Conservation (phyloP, 2,329 filamentous ascomycete genomes). For the Rhynchosporium secalis region DNA sequence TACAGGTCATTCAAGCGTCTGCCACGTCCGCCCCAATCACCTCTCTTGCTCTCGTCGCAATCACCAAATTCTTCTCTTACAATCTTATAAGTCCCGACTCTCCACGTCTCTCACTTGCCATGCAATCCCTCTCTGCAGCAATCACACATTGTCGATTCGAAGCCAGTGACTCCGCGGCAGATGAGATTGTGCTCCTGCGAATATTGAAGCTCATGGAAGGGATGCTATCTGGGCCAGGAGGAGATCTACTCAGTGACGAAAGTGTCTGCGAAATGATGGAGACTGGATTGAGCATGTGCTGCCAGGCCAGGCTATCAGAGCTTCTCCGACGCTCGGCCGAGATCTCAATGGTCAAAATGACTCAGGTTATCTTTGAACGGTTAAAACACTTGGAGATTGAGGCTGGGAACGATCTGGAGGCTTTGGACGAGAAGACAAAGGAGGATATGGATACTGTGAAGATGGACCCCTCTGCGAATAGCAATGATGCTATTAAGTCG, state of each 20-base stretch:
- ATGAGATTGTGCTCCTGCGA: conserved; percentile 91
- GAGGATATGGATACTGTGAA: conserved; percentile 74
- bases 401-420: conserved; percentile 64
- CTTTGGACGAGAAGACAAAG: conserved; percentile 64
- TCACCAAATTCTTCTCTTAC: conserved; percentile 96
- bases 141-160: conserved; percentile 98
- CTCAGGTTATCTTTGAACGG: conserved; percentile 94
- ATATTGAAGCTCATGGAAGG: conserved; percentile 98
- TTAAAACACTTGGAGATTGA: conserved; percentile 84
- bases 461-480: conserved; percentile 77
- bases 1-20: conserved; percentile 94
- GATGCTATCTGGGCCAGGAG: conserved; percentile 92
- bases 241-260: conserved; percentile 92
- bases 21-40: conserved; percentile 96
- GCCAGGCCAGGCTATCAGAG: conserved; percentile 86
- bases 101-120: conserved; percentile 84
- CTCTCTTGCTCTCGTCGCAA: conserved; percentile 86
- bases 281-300: conserved; percentile 94
- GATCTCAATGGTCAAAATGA: conserved; percentile 98
- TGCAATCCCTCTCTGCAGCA: conserved; percentile 91
- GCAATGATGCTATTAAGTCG: conserved; percentile 57
- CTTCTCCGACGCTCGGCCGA: conserved; percentile 88
- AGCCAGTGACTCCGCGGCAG: conserved; percentile 89
- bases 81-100: conserved; percentile 83
- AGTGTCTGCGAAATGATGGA: conserved; percentile 99